Conservation (phyloP, 495 filamentous ascomycete species). For the Glarea lozoyensis region DNA sequence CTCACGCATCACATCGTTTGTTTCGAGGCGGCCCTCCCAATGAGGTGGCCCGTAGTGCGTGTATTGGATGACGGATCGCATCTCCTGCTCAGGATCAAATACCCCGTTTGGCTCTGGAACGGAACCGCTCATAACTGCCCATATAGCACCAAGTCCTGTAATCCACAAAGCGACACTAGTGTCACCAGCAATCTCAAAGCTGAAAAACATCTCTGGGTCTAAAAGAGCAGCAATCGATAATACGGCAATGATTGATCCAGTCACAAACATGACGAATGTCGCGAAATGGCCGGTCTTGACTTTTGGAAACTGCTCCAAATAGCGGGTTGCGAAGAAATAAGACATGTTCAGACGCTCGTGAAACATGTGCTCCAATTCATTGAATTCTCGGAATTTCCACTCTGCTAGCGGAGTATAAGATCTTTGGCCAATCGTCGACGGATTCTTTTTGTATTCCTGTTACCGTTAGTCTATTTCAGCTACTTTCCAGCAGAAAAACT, state of each 20-base stretch:
- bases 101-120: constrained; percentile 82
- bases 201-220: constrained; percentile 83
- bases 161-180: constrained; percentile 80
- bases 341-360: constrained; percentile 87
- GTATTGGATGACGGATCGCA: constrained; percentile 80
- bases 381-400: constrained; percentile 99
- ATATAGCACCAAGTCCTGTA: constrained; percentile 63
- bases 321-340: constrained; percentile 82
- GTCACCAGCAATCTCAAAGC: constrained; percentile 80
- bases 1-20: constrained; percentile 72
- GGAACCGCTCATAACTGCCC: constrained; percentile 68
- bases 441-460: constrained; percentile 82
- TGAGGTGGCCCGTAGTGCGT: constrained; percentile 83
- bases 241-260: constrained; percentile 76
- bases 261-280: constrained; percentile 76
- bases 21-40: constrained; percentile 85
- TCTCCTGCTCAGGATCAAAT: constrained; percentile 83
- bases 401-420: constrained; percentile 89
- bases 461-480: not conserved
- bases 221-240: constrained; percentile 70
- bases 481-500: constrained; percentile 16
- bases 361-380: constrained; percentile 89
- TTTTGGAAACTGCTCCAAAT: constrained; percentile 94
- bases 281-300: constrained; percentile 79
- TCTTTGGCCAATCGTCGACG: constrained; percentile 69